Percentiles rank a stretch among this genome's conserved stretches.
Conservation (phyloP, 768 basidiomycete species). For the Mycena metata region DNA sequence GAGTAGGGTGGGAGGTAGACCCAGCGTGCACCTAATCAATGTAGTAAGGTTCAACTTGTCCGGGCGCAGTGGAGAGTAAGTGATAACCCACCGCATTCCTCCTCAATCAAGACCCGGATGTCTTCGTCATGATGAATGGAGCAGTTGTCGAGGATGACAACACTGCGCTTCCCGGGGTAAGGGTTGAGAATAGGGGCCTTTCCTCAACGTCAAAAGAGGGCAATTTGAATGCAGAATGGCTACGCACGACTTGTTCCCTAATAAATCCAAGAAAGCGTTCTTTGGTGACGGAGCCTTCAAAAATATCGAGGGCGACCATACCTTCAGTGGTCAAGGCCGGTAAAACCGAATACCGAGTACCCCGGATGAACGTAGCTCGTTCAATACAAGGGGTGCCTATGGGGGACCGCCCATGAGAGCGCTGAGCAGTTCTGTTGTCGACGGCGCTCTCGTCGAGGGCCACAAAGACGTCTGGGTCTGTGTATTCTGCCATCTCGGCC, state of each 20-base stretch:
- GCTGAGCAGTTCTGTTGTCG: conserved; percentile 41
- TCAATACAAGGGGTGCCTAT: conserved; percentile 42
- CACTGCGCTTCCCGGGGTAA: conserved; percentile 50
- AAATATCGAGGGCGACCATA: conserved; percentile 49
- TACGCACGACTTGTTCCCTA: conserved; percentile 44
- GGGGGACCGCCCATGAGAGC: conserved; percentile 36
- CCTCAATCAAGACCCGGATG: conserved; percentile 46
- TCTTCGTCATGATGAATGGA: conserved; percentile 55
- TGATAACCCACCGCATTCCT: conserved; percentile 41
- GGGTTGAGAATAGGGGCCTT: conserved; percentile 48
- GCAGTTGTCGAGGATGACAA: conserved; percentile 58
- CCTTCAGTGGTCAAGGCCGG: conserved; percentile 47
- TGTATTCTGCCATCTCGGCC: conserved; percentile 21
- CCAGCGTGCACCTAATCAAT: conserved; percentile 17
- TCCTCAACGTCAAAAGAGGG: not conserved
- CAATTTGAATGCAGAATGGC: not conserved
- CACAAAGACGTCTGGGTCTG: conserved; percentile 32
- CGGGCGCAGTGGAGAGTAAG: too few species aligned
- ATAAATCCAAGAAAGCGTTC: conserved; percentile 50
- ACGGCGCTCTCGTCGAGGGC: conserved; percentile 48
- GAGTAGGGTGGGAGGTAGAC: conserved; percentile 50
- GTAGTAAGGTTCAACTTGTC: not conserved
- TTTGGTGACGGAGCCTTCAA: conserved; percentile 52
- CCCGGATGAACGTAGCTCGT: conserved; percentile 41
- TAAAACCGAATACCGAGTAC: conserved; percentile 46